Evolutionary conservation across 495 filamentous ascomycete genomes (phyloP), one percentile per base, ranked within the genome.

Genomic region (Emericellopsis terricola): DNA sequence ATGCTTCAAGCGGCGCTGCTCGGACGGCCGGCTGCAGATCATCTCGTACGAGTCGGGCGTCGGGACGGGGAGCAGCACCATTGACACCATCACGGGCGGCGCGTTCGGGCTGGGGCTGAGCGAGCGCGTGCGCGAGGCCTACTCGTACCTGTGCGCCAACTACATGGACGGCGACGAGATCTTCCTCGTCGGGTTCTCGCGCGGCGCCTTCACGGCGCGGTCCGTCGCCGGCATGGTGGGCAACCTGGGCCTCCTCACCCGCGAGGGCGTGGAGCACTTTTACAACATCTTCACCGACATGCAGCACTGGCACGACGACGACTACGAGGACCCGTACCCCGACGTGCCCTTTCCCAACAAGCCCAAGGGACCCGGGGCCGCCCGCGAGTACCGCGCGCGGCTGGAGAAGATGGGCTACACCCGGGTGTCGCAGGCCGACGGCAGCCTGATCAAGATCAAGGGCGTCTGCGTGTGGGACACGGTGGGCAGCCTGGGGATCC

Each of bases 151-250:
- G 11, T 64, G 65, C 15, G 68, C 69, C 28, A 83, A 83, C 53
- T 80, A 71, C 40, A 51, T 63, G 19, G 63, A 68, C 15, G 68
- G 71, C 8, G 77, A 81, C 43, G 73, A 81, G 40, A 78, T 81
- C 28, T 59, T 80, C 34, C 57, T 83, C 16, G 39, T 80, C 16
- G 78, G 77, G 7, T 83, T 81, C 53, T 80, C 75, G 17, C 62
- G 78, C 2, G 76, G 78, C 7, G 76, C 76, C n/a, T 83, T 74
- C 42, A 81, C 76, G 0, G 75, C 73, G 1, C 60, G 78, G 34
- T 68, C 62, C 20, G 69, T 81, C 29, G 68, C 68, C 21, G 69
- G 69, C 7, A 53, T 81, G 49, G 69, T 82, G 30, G 58, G 53
- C 3, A 56, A 66, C 28, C 50, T 81, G 2, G 76, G 76, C 0